Conservation (phyloP, 306 rosid genomes). For the Vachellia collinsii region DNA sequence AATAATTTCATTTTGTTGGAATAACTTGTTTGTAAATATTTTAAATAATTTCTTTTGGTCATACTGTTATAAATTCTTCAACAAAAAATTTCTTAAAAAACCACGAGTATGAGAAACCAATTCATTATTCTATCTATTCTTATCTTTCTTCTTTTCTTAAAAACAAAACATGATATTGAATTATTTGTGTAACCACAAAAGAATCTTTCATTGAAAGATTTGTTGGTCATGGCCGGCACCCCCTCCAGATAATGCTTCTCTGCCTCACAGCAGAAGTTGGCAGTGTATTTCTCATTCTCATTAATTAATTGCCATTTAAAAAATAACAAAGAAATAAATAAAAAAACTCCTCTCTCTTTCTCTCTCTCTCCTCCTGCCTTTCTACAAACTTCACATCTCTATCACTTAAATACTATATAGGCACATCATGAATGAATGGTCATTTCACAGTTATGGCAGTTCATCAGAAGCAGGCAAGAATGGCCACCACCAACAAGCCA, state of each 20-base stretch:
- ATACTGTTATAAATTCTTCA: no score
- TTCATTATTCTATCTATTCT: no score
- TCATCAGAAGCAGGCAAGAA: not conserved
- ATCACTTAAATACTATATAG: not conserved
- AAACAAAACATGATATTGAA: not conserved
- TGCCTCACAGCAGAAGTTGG: not conserved
- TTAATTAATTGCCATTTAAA: not conserved
- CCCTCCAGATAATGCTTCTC: not conserved
- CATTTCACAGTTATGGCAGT: not conserved
- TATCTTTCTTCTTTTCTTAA: not conserved
- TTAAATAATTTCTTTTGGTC: not conserved
- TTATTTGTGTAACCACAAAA: not conserved
- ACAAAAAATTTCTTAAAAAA: no score
- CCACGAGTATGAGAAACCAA: not conserved
- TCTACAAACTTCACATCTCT: not conserved
- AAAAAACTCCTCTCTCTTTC: not conserved
- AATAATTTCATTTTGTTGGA: no score
- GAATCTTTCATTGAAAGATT: not conserved
- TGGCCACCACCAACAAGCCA: not conserved
- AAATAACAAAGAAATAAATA: not conserved
- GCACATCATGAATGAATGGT: not conserved
- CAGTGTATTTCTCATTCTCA: slow-evolving; percentile 2
- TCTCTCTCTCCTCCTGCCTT: not conserved
- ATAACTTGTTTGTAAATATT: no score
- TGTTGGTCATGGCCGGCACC: not conserved